A percentile compares a stretch with the other conserved stretches of the same genome.
These are phyloP conservation scores for Lophiotrema nucula DNA, from an alignment of 495 filamentous ascomycete genomes.

Conservation along the genomic window DNA sequence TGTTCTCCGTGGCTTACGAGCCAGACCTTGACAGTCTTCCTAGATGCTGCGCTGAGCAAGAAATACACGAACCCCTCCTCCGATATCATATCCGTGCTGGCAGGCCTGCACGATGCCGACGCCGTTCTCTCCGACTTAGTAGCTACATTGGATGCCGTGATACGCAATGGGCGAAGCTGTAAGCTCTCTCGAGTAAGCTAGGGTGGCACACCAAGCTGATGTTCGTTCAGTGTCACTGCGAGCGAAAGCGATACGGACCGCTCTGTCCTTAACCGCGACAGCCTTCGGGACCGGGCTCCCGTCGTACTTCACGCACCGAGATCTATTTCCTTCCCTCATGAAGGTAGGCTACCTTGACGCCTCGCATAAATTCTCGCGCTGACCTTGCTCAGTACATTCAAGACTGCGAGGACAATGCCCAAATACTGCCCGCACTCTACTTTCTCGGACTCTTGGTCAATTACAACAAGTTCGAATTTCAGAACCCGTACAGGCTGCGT, in stretches of 20 bases:
- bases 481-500: slow-evolving; percentile 91
- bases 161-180: slow-evolving; percentile 67
- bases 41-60: slow-evolving; percentile 76
- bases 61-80: slow-evolving; percentile 95
- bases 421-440: slow-evolving; percentile 72
- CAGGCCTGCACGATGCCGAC: slow-evolving; percentile 85
- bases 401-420: slow-evolving; percentile 63
- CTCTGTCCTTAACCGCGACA: slow-evolving; percentile 81
- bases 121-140: slow-evolving; percentile 86
- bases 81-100: slow-evolving; percentile 85
- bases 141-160: slow-evolving; percentile 70
- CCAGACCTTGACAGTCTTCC: slow-evolving; percentile 87
- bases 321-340: slow-evolving; percentile 92
- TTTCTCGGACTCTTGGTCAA: slow-evolving; percentile 89
- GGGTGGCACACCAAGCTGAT: neutral
- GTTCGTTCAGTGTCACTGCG: slow-evolving; percentile 11
- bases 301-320: slow-evolving; percentile 92
- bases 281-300: slow-evolving; percentile 91
- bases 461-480: slow-evolving; percentile 99
- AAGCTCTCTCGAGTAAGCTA: neutral
- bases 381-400: slow-evolving; percentile 76
- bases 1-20: slow-evolving; percentile 45
- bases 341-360: slow-evolving; percentile 72
- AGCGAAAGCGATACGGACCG: slow-evolving; percentile 74
- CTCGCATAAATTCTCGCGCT: neutral